Conservation (phyloP, 345 rosid species). For the Dovyalis caffra region DNA sequence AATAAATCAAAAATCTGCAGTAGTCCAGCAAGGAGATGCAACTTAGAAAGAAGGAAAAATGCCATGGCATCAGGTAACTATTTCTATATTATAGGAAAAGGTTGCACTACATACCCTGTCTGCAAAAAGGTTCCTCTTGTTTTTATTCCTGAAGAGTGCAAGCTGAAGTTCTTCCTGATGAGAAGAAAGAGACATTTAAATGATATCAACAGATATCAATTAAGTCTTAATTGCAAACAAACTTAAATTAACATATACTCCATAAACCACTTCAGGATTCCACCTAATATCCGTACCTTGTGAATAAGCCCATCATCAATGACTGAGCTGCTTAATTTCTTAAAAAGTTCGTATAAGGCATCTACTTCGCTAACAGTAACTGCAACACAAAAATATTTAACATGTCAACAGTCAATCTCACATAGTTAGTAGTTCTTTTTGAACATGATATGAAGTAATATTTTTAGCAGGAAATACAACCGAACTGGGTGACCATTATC, state of each 20-base stretch:
- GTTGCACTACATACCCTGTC: slow-evolving; percentile 60
- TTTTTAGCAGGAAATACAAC: not conserved
- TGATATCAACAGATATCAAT: not conserved
- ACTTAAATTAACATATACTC: not conserved
- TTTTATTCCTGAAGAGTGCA: slow-evolving; percentile 80
- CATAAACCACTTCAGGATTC: not conserved
- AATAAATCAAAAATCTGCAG: slow-evolving; percentile 75
- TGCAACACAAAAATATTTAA: slow-evolving; percentile 28
- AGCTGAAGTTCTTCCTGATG: slow-evolving; percentile 86
- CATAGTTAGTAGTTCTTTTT: not conserved
- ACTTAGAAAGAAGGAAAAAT: not conserved
- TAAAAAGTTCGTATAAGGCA: slow-evolving; percentile 72
- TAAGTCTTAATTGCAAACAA: not conserved
- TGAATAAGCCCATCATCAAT: slow-evolving; percentile 82
- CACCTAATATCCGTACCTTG: slow-evolving; percentile 47
- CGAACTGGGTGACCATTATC: not conserved
- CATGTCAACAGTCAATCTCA: not conserved
- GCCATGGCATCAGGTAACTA: not conserved
- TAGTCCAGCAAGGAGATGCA: not conserved
- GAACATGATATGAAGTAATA: too few species aligned
- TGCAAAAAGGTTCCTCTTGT: slow-evolving; percentile 72
- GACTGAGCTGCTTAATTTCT: slow-evolving; percentile 86
- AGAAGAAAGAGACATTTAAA: not conserved
- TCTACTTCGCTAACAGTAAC: slow-evolving; percentile 80
- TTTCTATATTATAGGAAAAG: not conserved